Evolutionary conservation across 345 rosid species (phyloP), one percentile per base, ranked within the genome.

Genomic region (Syzygium aromaticum): DNA sequence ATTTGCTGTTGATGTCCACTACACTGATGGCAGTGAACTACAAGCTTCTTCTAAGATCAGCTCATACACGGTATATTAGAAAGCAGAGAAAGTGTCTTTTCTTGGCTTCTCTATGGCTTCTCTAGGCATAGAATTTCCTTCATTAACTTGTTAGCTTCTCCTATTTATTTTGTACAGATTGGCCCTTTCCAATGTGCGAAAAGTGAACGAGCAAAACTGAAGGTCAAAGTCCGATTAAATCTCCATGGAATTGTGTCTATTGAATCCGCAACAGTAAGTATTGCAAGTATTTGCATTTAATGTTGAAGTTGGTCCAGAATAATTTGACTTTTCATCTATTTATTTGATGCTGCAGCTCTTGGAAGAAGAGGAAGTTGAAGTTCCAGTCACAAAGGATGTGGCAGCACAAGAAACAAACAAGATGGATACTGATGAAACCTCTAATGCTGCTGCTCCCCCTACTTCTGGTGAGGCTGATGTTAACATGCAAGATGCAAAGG

Each of bases 291-390:
- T 77, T 86, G 56, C 51, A 53, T 5, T 64, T 52, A 25, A 25
- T 40, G 27, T 52, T 19, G 77, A 19, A 46, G 51, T 84, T 85
- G 73, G 40, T 51, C 52, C 8, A 16, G 46, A 15, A 25, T 27
- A 21, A 30, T 54, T 86, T 21, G 54, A 14, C 5, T 52, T 86
- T 19, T 27, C 57, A 86, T 84, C 8, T 49, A 46, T 84, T 54
- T 17, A 38, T 51, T 54, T 1, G n/a, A 28, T 86, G 25, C 88
- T 85, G 77, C 91, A 98, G 99, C 99, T 96, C 86, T 90, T 96
- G 90, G 99, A 96, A 90, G 99, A 98, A 87, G 98, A 98, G 87
- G 99, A 98, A 88, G 86, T 94, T 87, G 99, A 94, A 86, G 95
- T 98, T 86, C 96, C 98, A 3, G 96, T 98, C 84, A 59, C 93